Percentiles rank a stretch among this genome's conserved stretches.
These are phyloP conservation scores for Parietaria judaica DNA, from an alignment of 306 rosid species.

Conservation along the genomic window DNA sequence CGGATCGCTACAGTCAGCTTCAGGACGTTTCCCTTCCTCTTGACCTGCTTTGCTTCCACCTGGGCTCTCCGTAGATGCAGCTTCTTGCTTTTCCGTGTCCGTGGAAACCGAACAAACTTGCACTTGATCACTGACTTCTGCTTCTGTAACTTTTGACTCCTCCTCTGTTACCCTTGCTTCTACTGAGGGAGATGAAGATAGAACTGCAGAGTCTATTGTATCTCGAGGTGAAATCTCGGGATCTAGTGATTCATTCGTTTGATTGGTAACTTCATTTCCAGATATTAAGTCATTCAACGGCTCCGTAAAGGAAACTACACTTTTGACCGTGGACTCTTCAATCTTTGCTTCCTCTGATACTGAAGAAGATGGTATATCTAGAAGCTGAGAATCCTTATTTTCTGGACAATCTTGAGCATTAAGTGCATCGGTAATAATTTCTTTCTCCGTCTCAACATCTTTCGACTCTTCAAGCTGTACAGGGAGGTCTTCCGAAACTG, in stretches of 20 bases:
- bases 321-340: slow-evolving; percentile 5
- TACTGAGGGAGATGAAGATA: not conserved
- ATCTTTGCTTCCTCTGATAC: slow-evolving; percentile 8
- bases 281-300: slow-evolving; percentile 3
- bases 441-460: slow-evolving; percentile 1
- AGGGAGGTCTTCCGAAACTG: not conserved
- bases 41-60: no score
- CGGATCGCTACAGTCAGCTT: slow-evolving; percentile 14
- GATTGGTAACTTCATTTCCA: slow-evolving; percentile 3
- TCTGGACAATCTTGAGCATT: not conserved
- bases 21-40: not conserved
- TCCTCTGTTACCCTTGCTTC: slow-evolving; percentile 1
- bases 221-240: slow-evolving; percentile 2
- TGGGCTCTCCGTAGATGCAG: not conserved
- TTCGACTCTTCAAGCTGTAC: slow-evolving; percentile 1
- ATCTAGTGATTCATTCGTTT: slow-evolving; percentile 11
- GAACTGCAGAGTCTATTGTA: not conserved
- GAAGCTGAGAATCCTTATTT: not conserved
- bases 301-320: not conserved
- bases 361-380: slow-evolving; percentile 11
- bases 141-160: slow-evolving; percentile 8
- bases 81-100: slow-evolving; percentile 7
- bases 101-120: slow-evolving; percentile 8
- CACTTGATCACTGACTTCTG: slow-evolving; percentile 15
- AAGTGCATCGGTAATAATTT: not conserved